These are phyloP conservation scores for Neophaeococcomyces mojaviensis DNA, from an alignment of 2,329 filamentous ascomycete genomes.

Conservation along the genomic window DNA sequence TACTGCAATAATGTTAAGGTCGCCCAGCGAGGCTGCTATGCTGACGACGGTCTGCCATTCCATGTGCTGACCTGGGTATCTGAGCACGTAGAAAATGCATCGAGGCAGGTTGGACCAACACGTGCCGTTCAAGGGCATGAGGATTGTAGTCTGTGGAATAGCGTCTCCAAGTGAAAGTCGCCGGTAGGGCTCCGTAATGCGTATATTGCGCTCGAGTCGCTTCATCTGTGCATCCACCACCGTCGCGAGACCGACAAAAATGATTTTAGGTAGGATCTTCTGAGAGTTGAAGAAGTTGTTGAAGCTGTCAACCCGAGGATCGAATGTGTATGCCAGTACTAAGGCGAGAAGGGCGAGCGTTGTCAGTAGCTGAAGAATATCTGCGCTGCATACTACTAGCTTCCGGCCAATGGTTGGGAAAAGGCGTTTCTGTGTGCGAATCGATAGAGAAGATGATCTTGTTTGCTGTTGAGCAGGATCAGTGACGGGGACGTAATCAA, in stretches of 20 bases:
- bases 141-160: background rate
- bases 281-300: constrained; percentile 14
- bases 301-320: constrained; percentile 3
- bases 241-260: constrained; percentile 8
- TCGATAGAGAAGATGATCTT: background rate
- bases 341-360: constrained; percentile 10
- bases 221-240: constrained; percentile 10
- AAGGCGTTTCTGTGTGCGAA: background rate
- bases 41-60: constrained; percentile 11
- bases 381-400: too few species aligned
- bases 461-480: background rate
- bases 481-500: background rate
- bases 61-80: background rate
- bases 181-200: constrained; percentile 12
- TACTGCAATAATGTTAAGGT: constrained; percentile 13
- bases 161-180: background rate
- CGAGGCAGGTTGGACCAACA: background rate
- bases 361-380: background rate
- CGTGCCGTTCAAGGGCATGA: constrained; percentile 4
- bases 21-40: constrained; percentile 10
- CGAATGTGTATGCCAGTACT: constrained; percentile 10
- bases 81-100: background rate
- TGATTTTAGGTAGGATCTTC: background rate
- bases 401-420: background rate
- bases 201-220: constrained; percentile 12